Percentiles rank a stretch among this genome's conserved stretches.
Evolutionary conservation across 2,329 filamentous ascomycete species (phyloP).

Genomic region (Venturia effusa): DNA sequence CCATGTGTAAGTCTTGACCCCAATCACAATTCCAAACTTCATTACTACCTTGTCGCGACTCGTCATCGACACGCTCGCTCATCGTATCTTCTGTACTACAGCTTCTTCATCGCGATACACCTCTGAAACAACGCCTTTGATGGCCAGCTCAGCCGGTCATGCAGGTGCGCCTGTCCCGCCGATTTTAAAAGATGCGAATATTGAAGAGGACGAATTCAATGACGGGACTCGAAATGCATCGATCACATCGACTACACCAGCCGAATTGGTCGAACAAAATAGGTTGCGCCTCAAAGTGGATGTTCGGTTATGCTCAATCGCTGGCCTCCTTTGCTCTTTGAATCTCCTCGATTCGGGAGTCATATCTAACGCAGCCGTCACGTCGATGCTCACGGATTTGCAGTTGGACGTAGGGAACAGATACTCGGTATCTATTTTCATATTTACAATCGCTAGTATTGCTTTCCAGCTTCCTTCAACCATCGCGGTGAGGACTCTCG

Average conservation of each 20-base stretch:
- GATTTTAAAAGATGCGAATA: background rate
- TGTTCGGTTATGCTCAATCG: slow-evolving; percentile 57
- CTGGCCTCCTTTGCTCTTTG: slow-evolving; percentile 57
- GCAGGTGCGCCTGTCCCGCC: background rate
- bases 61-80: background rate
- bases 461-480: slow-evolving; percentile 59
- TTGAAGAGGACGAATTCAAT: background rate
- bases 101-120: background rate
- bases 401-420: slow-evolving; percentile 50
- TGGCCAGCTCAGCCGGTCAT: slow-evolving; percentile 6
- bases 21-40: background rate
- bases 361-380: slow-evolving; percentile 58
- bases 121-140: slow-evolving; percentile 1
- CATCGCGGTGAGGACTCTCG: slow-evolving; percentile 52
- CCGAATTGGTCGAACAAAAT: slow-evolving; percentile 1
- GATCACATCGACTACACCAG: background rate
- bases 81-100: background rate
- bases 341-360: slow-evolving; percentile 61
- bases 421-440: slow-evolving; percentile 61
- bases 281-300: slow-evolving; percentile 53
- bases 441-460: slow-evolving; percentile 59
- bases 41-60: background rate
- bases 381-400: slow-evolving; percentile 54
- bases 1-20: background rate
- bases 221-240: background rate